Evolutionary conservation across 2,329 filamentous ascomycete genomes (phyloP).

Genomic region (Claviceps sp.): DNA sequence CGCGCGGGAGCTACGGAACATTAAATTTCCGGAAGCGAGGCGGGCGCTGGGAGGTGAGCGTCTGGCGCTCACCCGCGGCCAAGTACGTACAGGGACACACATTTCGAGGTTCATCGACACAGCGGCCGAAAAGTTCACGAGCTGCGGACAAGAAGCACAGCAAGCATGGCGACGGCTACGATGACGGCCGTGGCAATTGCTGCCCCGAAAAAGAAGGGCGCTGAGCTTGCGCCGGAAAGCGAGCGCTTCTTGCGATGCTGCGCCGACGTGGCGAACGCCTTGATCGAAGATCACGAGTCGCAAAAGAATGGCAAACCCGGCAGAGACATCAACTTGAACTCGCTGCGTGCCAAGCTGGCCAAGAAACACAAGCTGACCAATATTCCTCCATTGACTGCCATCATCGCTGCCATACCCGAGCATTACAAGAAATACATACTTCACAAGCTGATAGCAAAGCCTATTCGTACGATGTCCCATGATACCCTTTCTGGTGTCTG

Average conservation of each 20-base stretch:
- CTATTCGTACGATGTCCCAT: constrained; percentile 52
- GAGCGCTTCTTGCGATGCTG: constrained; percentile 90
- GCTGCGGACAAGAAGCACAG: neutral
- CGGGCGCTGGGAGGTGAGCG: no score
- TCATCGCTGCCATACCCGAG: constrained; percentile 96
- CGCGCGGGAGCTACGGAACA: no score
- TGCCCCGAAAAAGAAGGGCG: constrained; percentile 57
- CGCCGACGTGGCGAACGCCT: constrained; percentile 82
- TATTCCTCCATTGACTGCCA: constrained; percentile 85
- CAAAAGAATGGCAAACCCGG: constrained; percentile 59
- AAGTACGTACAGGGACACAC: neutral
- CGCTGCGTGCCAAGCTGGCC: constrained; percentile 69
- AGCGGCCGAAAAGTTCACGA: neutral
- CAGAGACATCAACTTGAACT: constrained; percentile 88
- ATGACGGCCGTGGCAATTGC: constrained; percentile 48
- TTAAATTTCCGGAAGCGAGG: no score
- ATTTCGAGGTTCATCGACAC: neutral
- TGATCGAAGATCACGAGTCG: constrained; percentile 89
- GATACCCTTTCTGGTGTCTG: no score
- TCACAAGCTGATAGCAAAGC: constrained; percentile 91
- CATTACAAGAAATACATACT: constrained; percentile 99
- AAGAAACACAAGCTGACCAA: constrained; percentile 85
- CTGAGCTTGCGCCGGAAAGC: constrained; percentile 77
- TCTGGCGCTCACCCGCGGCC: neutral
- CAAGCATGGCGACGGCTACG: constrained; percentile 38